Evolutionary conservation across 768 basidiomycete genomes (phyloP).

Genomic region (Lentinus tigrinus): DNA sequence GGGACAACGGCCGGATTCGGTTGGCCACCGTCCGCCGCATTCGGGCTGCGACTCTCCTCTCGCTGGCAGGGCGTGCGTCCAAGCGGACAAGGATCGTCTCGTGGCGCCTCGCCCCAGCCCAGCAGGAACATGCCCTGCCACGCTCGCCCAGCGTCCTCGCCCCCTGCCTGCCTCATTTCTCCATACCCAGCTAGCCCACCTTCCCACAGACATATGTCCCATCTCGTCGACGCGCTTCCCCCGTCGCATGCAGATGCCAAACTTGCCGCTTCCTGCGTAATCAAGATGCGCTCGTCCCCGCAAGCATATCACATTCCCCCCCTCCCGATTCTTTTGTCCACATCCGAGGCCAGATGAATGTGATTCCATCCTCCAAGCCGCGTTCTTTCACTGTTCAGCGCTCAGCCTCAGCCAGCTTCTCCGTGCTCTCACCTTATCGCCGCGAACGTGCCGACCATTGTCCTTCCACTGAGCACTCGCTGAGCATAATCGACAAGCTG

Average conservation of each 20-base stretch:
- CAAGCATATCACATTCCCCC: background rate
- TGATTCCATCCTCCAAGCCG: background rate
- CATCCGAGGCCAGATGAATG: background rate
- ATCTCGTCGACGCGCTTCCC: background rate
- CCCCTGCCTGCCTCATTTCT: background rate
- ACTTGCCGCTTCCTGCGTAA: too few species aligned
- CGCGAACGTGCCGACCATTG: background rate
- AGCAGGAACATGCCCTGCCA: background rate
- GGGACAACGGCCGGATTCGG: background rate
- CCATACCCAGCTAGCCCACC: background rate
- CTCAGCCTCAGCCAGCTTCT: too few species aligned
- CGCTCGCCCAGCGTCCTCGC: background rate
- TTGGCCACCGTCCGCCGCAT: background rate
- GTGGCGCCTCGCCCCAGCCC: too few species aligned
- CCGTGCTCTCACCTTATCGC: background rate
- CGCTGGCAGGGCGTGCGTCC: background rate
- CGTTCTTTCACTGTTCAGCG: background rate
- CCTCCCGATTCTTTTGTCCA: background rate
- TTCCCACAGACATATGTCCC: background rate
- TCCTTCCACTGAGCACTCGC: background rate
- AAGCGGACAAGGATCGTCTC: background rate
- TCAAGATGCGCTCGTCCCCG: background rate
- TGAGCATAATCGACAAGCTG: background rate
- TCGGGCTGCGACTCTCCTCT: background rate
- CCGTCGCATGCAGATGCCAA: background rate